These are phyloP conservation scores for Exophiala sideris DNA, from an alignment of 2,329 filamentous ascomycete genomes.

Conservation along the genomic window DNA sequence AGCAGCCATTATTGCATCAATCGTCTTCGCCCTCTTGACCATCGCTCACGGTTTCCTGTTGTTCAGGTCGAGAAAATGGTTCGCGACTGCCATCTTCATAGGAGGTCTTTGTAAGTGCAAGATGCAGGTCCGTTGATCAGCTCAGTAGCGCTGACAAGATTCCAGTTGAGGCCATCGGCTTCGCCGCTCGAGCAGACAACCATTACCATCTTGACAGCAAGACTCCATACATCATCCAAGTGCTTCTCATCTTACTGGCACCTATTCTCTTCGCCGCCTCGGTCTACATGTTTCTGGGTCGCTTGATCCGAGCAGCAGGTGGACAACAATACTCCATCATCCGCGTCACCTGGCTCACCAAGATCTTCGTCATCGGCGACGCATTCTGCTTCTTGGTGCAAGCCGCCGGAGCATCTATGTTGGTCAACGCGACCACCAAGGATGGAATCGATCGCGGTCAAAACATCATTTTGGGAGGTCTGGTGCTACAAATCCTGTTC, in stretches of 20 bases:
- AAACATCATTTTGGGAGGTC: constrained; percentile 43
- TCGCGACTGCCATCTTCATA: constrained; percentile 42
- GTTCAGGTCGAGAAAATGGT: constrained; percentile 34
- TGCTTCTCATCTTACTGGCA: constrained; percentile 45
- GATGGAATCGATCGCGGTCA: constrained; percentile 33
- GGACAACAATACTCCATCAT: constrained; percentile 36
- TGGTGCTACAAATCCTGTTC: constrained; percentile 52
- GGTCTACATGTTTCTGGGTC: constrained; percentile 45
- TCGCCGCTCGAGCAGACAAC: constrained; percentile 31
- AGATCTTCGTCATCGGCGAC: constrained; percentile 43
- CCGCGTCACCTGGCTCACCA: constrained; percentile 36
- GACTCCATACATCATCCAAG: constrained; percentile 31
- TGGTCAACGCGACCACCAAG: constrained; percentile 29
- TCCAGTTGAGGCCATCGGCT: constrained; percentile 39
- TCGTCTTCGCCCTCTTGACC: constrained; percentile 33
- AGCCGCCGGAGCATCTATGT: constrained; percentile 37
- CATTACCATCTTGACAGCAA: constrained; percentile 4
- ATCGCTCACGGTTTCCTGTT: constrained; percentile 32
- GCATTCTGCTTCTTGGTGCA: constrained; percentile 46
- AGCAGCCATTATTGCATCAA: constrained; percentile 34
- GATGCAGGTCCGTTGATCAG: not conserved
- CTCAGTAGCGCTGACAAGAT: not conserved
- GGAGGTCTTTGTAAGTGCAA: constrained; percentile 31
- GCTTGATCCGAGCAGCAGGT: constrained; percentile 38
- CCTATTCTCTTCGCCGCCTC: constrained; percentile 47